Evolutionary conservation across 352 stramenopile species (phyloP).

Genomic region (Globisporangium echinulatum): DNA sequence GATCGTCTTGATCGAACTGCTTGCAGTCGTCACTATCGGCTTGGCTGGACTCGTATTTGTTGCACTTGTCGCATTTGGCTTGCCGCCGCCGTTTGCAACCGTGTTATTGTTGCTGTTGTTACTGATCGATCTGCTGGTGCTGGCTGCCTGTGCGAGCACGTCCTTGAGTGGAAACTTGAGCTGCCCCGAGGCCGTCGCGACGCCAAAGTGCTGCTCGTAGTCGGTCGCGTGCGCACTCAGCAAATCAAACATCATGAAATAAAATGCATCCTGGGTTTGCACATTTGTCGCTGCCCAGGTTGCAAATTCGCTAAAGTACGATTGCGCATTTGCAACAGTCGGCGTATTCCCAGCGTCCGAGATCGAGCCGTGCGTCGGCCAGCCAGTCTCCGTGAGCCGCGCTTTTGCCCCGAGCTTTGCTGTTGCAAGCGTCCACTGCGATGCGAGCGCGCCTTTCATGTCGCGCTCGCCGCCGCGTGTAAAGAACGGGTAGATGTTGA

Average conservation of each 20-base stretch:
- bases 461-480: constrained; percentile 16
- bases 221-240: constrained; percentile 15
- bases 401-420: constrained; percentile 25
- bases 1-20: neutral
- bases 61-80: too few relatives aligned
- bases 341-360: constrained; percentile 16
- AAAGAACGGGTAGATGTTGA: constrained; percentile 49
- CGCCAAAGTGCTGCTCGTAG: constrained; percentile 38
- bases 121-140: neutral
- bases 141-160: neutral
- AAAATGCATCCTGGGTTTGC: constrained; percentile 22
- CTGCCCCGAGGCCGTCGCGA: constrained; percentile 18
- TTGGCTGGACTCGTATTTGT: too few relatives aligned
- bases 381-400: constrained; percentile 35
- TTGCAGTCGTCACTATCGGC: neutral
- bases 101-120: too few relatives aligned
- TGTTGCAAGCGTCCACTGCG: constrained; percentile 23
- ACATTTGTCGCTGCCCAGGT: constrained; percentile 14
- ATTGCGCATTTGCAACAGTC: constrained; percentile 16
- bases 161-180: constrained; percentile 14
- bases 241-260: constrained; percentile 41
- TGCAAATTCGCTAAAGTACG: constrained; percentile 23
- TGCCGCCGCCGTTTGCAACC: too few relatives aligned
- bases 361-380: constrained; percentile 19
- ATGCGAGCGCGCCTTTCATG: constrained; percentile 25